Percentiles rank a stretch among this genome's conserved stretches.
Evolutionary conservation across 179 eudicot genomes (phyloP).

Genomic region (Beta lomatogona): DNA sequence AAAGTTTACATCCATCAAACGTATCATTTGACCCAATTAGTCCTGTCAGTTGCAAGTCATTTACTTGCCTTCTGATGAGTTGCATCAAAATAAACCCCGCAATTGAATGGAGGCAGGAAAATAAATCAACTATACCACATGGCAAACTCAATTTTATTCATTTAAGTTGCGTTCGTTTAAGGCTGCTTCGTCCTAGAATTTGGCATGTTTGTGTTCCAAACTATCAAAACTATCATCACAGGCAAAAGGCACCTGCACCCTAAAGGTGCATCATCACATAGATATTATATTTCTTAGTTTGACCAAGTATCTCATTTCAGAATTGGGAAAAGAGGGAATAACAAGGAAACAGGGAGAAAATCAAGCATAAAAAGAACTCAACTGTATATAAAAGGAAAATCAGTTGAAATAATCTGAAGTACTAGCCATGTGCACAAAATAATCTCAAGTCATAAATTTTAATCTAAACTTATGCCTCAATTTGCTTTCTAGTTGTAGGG

Average conservation of each 20-base stretch:
- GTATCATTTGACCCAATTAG: too few relatives aligned
- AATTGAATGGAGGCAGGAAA: neutral
- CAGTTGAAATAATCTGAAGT: neutral
- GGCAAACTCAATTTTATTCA: neutral
- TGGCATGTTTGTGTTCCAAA: neutral
- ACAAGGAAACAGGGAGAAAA: neutral
- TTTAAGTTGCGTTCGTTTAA: neutral
- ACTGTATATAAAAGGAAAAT: neutral
- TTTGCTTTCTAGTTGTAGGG: too few relatives aligned
- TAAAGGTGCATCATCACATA: neutral
- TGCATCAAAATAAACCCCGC: constrained; percentile 35
- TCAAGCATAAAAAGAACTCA: neutral
- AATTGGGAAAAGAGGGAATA: neutral
- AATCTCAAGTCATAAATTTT: too few relatives aligned
- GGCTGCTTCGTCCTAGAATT: neutral
- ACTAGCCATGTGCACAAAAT: too few relatives aligned
- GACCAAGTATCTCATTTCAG: neutral
- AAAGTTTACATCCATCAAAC: too few relatives aligned
- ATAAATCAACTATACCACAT: neutral
- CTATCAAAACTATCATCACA: neutral
- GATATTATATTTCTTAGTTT: neutral
- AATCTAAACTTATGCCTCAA: too few relatives aligned
- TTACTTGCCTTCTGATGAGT: too few relatives aligned
- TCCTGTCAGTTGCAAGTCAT: too few relatives aligned
- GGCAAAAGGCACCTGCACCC: neutral